A percentile compares a stretch with the other conserved stretches of the same genome.
Evolutionary conservation across 1,284 basidiomycete genomes (phyloP).

Genomic region (Tetrapyrgos nigripes): DNA sequence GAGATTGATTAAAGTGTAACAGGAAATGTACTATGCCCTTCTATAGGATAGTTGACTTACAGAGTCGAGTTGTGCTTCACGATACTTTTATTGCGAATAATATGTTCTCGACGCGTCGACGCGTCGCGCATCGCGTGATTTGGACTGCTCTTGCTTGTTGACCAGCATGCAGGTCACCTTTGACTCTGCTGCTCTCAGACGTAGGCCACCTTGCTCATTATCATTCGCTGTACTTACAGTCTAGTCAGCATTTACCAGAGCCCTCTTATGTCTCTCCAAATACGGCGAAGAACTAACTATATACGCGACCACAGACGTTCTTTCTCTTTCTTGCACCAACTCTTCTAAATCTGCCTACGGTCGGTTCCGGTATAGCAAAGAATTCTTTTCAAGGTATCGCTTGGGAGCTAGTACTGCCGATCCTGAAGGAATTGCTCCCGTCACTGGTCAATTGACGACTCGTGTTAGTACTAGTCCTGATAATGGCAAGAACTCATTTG

Average conservation of each 20-base stretch:
- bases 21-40: no score
- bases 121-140: no score
- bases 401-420: conserved; percentile 38
- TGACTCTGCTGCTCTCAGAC: conserved; percentile 51
- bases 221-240: conserved; percentile 21
- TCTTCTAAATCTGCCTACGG: conserved; percentile 81
- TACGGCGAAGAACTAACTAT: conserved; percentile 82
- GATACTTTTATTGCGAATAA: conserved; percentile 9
- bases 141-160: background rate
- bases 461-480: conserved; percentile 66
- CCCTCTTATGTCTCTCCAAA: conserved; percentile 74
- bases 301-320: conserved; percentile 60
- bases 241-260: conserved; percentile 69
- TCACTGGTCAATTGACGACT: conserved; percentile 69
- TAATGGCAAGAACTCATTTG: background rate
- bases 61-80: background rate
- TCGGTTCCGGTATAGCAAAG: conserved; percentile 71
- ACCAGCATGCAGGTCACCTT: conserved; percentile 37
- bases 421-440: conserved; percentile 38
- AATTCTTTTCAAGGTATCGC: conserved; percentile 74
- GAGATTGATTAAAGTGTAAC: no score
- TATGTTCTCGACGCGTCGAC: background rate
- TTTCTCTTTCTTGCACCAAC: conserved; percentile 76
- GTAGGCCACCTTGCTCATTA: conserved; percentile 36
- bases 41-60: no score